These are phyloP conservation scores for Tieghemiomyces parasiticus DNA, from an alignment of 192 early-diverging fungal species.

Conservation along the genomic window DNA sequence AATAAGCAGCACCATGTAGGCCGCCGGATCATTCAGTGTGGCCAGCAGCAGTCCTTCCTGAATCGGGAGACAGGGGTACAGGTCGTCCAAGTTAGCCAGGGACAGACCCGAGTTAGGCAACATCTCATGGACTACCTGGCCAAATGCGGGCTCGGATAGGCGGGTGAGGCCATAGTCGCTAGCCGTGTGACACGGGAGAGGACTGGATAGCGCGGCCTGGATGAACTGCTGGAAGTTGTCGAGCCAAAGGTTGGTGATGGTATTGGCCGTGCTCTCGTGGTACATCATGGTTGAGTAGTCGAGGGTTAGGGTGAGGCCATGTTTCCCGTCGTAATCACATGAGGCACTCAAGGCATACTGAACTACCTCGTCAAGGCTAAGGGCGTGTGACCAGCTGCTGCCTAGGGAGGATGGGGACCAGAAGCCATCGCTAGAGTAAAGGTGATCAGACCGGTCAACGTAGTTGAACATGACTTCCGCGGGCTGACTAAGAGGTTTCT, in stretches of 20 bases:
- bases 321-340: neutral
- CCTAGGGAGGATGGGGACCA: too few relatives aligned
- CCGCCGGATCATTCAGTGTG: neutral
- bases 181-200: neutral
- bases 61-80: neutral
- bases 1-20: neutral
- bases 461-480: too few relatives aligned
- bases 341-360: too few relatives aligned
- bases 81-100: neutral
- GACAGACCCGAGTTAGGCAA: neutral
- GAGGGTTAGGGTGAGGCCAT: neutral
- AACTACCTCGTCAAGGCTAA: too few relatives aligned
- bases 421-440: too few relatives aligned
- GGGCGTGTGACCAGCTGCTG: too few relatives aligned
- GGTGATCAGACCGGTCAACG: too few relatives aligned
- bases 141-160: neutral
- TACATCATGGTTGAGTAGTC: too few relatives aligned
- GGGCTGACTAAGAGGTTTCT: too few relatives aligned
- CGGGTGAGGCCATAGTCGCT: neutral
- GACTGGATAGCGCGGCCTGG: neutral
- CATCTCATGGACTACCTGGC: neutral
- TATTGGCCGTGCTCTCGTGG: neutral
- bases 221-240: neutral
- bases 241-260: neutral
- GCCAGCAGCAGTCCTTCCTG: neutral